Conservation (phyloP, 176 grass and related monocot species). For the Ampelocalamus luodianensis region DNA sequence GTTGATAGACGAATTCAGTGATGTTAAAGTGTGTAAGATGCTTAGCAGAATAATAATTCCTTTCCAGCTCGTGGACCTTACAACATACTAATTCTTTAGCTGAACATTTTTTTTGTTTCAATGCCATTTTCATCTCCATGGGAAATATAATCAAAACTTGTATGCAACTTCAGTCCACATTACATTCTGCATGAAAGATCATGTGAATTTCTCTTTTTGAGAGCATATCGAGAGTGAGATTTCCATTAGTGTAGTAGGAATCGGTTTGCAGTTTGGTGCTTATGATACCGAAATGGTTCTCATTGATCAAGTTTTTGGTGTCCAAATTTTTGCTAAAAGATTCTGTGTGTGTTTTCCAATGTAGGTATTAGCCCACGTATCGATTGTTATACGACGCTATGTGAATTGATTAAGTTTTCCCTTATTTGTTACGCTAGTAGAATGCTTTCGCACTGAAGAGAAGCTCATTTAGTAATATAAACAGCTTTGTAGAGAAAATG, state of each 20-base stretch:
- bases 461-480: neutral
- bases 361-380: conserved; percentile 1
- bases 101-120: neutral
- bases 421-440: conserved; percentile 15
- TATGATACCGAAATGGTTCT: neutral
- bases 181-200: neutral
- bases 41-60: neutral
- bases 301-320: neutral
- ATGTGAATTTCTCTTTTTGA: neutral
- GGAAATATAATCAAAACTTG: neutral
- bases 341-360: neutral
- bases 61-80: neutral
- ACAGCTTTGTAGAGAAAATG: neutral
- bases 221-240: neutral
- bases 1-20: neutral
- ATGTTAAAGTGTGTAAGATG: neutral
- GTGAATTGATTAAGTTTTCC: neutral
- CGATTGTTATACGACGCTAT: too few relatives aligned
- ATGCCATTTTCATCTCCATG: neutral
- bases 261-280: neutral
- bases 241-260: neutral
- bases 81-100: neutral
- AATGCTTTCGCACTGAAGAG: neutral
- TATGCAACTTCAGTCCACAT: neutral
- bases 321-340: neutral